Conservation (phyloP, 306 rosid species). For the Castanea crenata region DNA sequence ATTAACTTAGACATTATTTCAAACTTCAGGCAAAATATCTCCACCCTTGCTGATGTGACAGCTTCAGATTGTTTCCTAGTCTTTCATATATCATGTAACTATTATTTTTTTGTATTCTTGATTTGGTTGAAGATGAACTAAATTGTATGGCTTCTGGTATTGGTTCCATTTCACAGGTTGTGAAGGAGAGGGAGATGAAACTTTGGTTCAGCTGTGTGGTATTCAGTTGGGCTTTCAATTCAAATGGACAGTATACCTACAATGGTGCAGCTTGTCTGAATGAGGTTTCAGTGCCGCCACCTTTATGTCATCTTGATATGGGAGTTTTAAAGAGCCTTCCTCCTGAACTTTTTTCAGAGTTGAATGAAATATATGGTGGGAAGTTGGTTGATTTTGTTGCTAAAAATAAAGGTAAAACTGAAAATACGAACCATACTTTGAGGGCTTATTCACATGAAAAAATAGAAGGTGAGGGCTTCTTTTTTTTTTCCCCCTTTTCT, state of each 20-base stretch:
- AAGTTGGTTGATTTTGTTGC: conserved; percentile 62
- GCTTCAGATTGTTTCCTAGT: neutral
- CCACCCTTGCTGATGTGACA: neutral
- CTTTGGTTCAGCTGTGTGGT: conserved; percentile 23
- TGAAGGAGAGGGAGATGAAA: conserved; percentile 32
- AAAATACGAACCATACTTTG: conserved; percentile 25
- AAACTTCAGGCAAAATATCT: neutral
- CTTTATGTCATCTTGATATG: conserved; percentile 70
- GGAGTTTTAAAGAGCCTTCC: conserved; percentile 84
- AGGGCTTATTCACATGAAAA: conserved; percentile 20
- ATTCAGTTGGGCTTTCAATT: conserved; percentile 33
- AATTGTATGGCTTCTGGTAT: conserved; percentile 6
- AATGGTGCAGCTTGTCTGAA: conserved; percentile 38
- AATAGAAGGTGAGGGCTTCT: conserved; percentile 38
- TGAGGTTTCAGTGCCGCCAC: conserved; percentile 55
- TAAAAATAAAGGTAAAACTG: conserved; percentile 39
- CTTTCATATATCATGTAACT: neutral
- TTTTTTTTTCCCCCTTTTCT: neutral
- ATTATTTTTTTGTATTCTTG: neutral
- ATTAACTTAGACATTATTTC: neutral
- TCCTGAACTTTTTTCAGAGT: conserved; percentile 72
- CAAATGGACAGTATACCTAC: conserved; percentile 31
- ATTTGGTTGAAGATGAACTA: conserved; percentile 18
- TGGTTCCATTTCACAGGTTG: conserved; percentile 41
- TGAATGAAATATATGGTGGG: conserved; percentile 75